Evolutionary conservation across 768 basidiomycete species (phyloP).

Genomic region (Tephrocybe sp.): DNA sequence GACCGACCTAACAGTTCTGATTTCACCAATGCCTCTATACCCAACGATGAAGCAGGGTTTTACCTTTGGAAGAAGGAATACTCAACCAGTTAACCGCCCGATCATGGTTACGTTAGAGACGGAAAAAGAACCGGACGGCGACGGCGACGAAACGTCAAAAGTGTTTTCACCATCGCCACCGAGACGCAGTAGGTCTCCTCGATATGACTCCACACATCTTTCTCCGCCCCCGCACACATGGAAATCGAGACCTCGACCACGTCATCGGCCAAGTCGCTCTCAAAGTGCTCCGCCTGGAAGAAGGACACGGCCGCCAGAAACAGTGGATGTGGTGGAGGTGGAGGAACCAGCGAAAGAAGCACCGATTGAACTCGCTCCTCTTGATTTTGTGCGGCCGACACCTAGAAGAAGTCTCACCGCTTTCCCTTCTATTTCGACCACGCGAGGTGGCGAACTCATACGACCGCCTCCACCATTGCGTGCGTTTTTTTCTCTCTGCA

Average conservation of each 20-base stretch:
- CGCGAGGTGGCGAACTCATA: conserved; percentile 44
- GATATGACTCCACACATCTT: conserved; percentile 35
- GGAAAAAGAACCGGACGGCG: conserved; percentile 25
- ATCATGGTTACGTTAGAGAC: conserved; percentile 45
- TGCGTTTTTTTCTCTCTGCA: conserved; percentile 35
- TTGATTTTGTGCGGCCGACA: conserved; percentile 14
- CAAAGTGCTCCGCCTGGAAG: conserved; percentile 46
- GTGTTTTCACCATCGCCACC: conserved; percentile 6
- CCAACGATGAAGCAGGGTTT: conserved; percentile 31
- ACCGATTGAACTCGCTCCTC: conserved; percentile 12
- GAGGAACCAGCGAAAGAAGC: conserved; percentile 7
- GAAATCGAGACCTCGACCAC: conserved; percentile 29
- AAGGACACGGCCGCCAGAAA: conserved; percentile 11
- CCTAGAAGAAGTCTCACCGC: conserved; percentile 29
- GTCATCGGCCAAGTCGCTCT: conserved; percentile 44
- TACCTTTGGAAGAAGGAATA: conserved; percentile 28
- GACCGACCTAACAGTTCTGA: conserved; percentile 52
- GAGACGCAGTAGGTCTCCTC: conserved; percentile 15
- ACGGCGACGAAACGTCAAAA: conserved; percentile 3
- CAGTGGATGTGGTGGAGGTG: neutral
- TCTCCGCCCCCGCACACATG: conserved; percentile 50
- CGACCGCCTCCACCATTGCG: conserved; percentile 64
- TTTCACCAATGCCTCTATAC: conserved; percentile 45
- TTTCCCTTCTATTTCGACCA: conserved; percentile 25
- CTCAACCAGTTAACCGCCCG: conserved; percentile 26